These are phyloP conservation scores for Lasiodiplodia theobromae DNA, from an alignment of 2,329 filamentous ascomycete species.

Conservation along the genomic window DNA sequence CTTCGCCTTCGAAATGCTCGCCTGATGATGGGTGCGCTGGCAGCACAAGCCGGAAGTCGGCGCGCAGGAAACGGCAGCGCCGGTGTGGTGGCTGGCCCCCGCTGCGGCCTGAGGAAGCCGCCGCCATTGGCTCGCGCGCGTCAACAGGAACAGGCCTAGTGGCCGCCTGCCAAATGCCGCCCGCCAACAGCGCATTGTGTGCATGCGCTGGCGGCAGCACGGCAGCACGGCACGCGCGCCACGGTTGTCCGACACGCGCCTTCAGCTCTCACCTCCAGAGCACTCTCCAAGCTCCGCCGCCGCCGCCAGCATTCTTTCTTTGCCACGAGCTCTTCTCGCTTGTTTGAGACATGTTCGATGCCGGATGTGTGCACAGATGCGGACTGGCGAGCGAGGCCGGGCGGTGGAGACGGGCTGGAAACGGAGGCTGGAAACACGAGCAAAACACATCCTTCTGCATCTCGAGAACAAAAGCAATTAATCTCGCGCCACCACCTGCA, in stretches of 20 bases:
- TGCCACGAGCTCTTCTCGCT: background rate
- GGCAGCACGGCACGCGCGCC: background rate
- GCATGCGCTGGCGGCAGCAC: background rate
- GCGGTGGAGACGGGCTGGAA: background rate
- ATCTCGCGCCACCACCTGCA: background rate
- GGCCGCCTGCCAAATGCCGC: background rate
- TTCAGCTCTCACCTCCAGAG: background rate
- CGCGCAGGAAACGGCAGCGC: background rate
- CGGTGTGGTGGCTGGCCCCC: background rate
- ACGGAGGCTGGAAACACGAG: constrained; percentile 1
- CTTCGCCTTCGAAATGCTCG: background rate
- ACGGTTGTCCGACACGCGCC: background rate
- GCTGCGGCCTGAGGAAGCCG: background rate
- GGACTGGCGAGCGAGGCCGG: background rate
- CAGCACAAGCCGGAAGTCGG: background rate
- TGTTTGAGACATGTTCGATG: background rate
- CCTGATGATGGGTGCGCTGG: background rate
- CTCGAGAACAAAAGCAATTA: background rate
- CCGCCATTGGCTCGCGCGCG: constrained; percentile 11
- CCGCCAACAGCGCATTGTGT: background rate
- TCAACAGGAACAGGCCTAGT: constrained; percentile 19
- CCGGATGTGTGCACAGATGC: background rate
- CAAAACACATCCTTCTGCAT: constrained; percentile 1
- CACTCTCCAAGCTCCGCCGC: background rate
- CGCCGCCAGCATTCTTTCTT: background rate